Conservation (phyloP, 2,329 filamentous ascomycete genomes). For the Bimuria novae-zelandiae region DNA sequence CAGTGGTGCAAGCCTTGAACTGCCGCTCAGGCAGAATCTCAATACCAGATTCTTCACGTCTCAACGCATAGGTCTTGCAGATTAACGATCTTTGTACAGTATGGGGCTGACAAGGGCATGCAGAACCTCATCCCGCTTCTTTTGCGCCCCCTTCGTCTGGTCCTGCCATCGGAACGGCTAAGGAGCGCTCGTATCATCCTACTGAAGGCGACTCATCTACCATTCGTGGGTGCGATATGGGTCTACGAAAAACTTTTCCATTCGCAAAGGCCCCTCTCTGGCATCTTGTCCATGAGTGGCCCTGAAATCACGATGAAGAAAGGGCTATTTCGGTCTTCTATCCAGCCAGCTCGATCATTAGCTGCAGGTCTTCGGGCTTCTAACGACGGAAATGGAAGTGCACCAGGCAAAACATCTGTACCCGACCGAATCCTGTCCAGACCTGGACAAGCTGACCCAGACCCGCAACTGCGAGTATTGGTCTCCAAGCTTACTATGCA, state of each 20-base stretch:
- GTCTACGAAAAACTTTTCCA: conserved; percentile 61
- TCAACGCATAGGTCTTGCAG: background rate
- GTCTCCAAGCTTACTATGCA: conserved; percentile 46
- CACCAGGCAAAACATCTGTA: conserved; percentile 21
- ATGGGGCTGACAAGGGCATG: conserved; percentile 36
- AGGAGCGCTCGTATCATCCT: conserved; percentile 64
- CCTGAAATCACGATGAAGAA: conserved; percentile 37
- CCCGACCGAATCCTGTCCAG: conserved; percentile 28
- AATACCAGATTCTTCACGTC: background rate
- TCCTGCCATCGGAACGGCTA: conserved; percentile 67
- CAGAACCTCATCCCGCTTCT: conserved; percentile 75
- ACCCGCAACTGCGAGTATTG: conserved; percentile 42
- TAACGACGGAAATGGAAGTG: conserved; percentile 22
- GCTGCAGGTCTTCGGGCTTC: conserved; percentile 31
- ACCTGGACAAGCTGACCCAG: conserved; percentile 29
- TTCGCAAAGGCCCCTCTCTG: conserved; percentile 24
- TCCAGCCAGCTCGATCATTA: conserved; percentile 39
- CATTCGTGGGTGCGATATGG: conserved; percentile 71
- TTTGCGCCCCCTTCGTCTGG: conserved; percentile 72
- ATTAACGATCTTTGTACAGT: conserved; percentile 6
- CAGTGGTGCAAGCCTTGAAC: conserved; percentile 20
- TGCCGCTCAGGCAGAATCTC: conserved; percentile 34
- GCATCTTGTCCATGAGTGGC: conserved; percentile 35
- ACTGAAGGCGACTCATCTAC: conserved; percentile 64
- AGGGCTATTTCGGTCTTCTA: conserved; percentile 33